phyloP scores from a whole-genome alignment of 768 basidiomycete species.

The Amanita muscaria region DNA sequence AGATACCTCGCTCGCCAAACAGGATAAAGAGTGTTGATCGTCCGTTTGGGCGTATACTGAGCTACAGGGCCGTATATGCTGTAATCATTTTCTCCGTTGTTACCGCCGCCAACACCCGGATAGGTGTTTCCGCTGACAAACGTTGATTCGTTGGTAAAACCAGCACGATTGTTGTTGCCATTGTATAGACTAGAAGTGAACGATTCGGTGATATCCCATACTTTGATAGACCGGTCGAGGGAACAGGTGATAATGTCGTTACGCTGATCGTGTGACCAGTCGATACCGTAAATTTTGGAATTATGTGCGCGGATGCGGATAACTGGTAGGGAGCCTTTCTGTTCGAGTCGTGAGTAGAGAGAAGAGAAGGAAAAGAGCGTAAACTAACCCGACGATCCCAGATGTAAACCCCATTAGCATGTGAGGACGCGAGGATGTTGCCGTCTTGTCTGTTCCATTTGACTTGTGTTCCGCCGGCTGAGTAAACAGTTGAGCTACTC shows the following conservation, averaged over 20 bases:
- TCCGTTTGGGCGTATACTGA: conserved; percentile 31
- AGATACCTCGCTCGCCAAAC: conserved; percentile 91
- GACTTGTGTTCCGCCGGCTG: conserved; percentile 87
- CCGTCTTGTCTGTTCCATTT: conserved; percentile 93
- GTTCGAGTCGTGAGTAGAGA: background rate
- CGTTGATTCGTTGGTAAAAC: too few species aligned
- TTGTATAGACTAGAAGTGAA: conserved; percentile 2
- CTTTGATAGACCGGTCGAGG: conserved; percentile 87
- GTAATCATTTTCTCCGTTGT: conserved; percentile 10
- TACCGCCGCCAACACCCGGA: too few species aligned
- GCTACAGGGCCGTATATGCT: conserved; percentile 6
- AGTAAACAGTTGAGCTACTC: background rate
- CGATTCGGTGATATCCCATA: conserved; percentile 54
- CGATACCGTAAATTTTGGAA: conserved; percentile 96
- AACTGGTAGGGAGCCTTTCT: conserved; percentile 87
- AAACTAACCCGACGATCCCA: conserved; percentile 86
- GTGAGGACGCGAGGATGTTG: conserved; percentile 83
- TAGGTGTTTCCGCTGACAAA: too few species aligned
- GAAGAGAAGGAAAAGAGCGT: background rate
- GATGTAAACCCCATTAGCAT: conserved; percentile 77
- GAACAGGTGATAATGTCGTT: conserved; percentile 91
- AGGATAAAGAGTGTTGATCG: conserved; percentile 73
- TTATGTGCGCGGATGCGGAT: conserved; percentile 69
- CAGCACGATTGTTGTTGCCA: too few species aligned
- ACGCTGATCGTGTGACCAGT: conserved; percentile 76